Evolutionary conservation across 345 rosid genomes (phyloP).

Genomic region (Anastatica hierochuntica): DNA sequence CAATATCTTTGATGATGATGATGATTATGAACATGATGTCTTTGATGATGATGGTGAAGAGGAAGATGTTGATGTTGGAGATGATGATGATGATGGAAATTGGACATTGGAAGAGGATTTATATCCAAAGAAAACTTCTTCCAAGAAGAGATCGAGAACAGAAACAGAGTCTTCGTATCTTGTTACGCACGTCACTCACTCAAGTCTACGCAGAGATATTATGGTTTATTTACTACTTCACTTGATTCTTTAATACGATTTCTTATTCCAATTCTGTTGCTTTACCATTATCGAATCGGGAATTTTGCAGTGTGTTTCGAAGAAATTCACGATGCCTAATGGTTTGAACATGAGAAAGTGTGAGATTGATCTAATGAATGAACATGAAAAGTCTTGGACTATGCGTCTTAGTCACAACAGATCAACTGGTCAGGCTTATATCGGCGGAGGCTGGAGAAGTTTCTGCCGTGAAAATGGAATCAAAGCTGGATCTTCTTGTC

Average conservation of each 20-base stretch:
- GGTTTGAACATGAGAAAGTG: slow-evolving; percentile 6
- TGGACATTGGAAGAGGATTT: neutral
- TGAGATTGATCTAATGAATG: slow-evolving; percentile 6
- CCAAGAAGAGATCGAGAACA: slow-evolving; percentile 10
- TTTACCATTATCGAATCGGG: neutral
- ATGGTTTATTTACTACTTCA: neutral
- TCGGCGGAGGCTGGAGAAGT: slow-evolving; percentile 10
- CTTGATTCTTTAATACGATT: neutral
- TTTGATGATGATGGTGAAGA: neutral
- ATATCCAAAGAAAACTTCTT: neutral
- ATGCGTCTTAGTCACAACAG: slow-evolving; percentile 13
- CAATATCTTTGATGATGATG: slow-evolving; percentile 14
- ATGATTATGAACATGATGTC: neutral
- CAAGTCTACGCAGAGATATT: neutral
- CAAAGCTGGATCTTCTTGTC: slow-evolving; percentile 1
- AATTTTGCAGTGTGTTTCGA: slow-evolving; percentile 3
- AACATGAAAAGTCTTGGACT: slow-evolving; percentile 10
- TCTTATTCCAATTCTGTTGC: neutral
- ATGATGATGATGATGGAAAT: neutral
- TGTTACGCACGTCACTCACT: slow-evolving; percentile 13
- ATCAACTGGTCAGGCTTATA: slow-evolving; percentile 1
- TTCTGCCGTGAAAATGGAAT: slow-evolving; percentile 11
- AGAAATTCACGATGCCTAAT: slow-evolving; percentile 7
- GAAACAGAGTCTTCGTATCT: slow-evolving; percentile 8
- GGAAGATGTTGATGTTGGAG: neutral